Base-by-base conservation (phyloP, 164 flowering plant species). In the Nymphaea colorata region DNA sequence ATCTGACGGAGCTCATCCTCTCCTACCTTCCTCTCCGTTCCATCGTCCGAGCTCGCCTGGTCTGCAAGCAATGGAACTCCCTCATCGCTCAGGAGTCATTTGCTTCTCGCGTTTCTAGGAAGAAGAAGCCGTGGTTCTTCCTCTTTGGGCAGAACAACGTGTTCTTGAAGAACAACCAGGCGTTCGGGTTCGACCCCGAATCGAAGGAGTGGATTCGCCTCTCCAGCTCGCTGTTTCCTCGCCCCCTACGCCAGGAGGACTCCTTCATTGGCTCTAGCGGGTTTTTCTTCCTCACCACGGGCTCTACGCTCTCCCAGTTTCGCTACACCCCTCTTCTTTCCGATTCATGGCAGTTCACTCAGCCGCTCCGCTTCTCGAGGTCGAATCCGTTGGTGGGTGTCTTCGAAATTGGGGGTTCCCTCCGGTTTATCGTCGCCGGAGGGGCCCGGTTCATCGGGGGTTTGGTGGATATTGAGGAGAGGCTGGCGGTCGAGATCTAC, bases 101-200 rank as follows among this genome's bases (percentile, higher is more conserved):
- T 71, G 51, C 85, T 15, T 44, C 73, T 16, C 72, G 73, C 66
- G 66, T 69, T 59, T 75, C 77, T 42, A 18, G 78, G 5, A 7
- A 80, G 60, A 66, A 71, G 69, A 74, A 69, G 65, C 87, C 90
- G 5, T 85, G 88, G 87, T 79, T 87, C 79, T 86, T 87, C 79
- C 76, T 87, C 70, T 81, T 68, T 68, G 90, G 88, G 17, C 79
- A 76, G 11, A 87, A 83, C 82, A 84, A 80, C 70, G 76, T 82
- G 67, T 77, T 80, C 74, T 62, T 74, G 69, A 77, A 76, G 69
- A 82, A 79, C 70, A 82, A 84, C 77, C 93, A 85, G 72, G 76
- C 84, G n/a, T 86, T 87, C 68, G 93, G 87, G 11, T 87, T 79
- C 72, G 87, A 84, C 66, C 93, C 93, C 2, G 73, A 79, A 25